phyloP scores from a whole-genome alignment of 371 early-diverging fungal genomes.

The Capillidium heterosporum region DNA sequence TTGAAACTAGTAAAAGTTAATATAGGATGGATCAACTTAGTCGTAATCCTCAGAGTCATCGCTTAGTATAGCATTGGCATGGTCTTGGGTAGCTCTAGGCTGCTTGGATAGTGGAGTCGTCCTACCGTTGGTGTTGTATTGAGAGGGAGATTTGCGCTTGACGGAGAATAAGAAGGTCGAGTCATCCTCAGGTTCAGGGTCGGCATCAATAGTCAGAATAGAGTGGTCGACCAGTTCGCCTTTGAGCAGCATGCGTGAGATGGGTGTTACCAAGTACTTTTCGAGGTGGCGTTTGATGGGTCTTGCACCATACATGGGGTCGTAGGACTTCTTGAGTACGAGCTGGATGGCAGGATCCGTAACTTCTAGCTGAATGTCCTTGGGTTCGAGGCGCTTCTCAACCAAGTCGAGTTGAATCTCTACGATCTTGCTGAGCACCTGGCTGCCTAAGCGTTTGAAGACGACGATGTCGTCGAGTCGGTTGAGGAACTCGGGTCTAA shows the following conservation, averaged over 20 bases:
- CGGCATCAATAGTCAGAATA: constrained; percentile 16
- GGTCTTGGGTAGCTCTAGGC: no score
- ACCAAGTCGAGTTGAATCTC: constrained; percentile 57
- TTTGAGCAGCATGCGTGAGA: constrained; percentile 43
- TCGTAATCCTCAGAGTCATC: no score
- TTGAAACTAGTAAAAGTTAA: no score
- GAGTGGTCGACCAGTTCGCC: constrained; percentile 31
- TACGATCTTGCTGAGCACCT: constrained; percentile 52
- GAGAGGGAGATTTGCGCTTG: not conserved
- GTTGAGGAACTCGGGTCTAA: constrained; percentile 84
- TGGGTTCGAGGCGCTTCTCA: constrained; percentile 50
- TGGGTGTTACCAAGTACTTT: constrained; percentile 47
- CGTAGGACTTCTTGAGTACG: constrained; percentile 62
- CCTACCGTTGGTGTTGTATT: no score
- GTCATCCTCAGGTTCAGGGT: constrained; percentile 9
- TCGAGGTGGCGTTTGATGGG: constrained; percentile 42
- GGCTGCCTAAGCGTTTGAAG: constrained; percentile 21
- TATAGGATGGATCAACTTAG: no score
- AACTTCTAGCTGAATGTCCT: constrained; percentile 52
- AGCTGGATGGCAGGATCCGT: constrained; percentile 46
- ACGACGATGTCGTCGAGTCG: constrained; percentile 64
- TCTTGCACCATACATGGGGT: constrained; percentile 69
- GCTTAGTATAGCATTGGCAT: no score
- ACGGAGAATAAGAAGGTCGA: not conserved
- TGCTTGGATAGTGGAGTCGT: no score